Conservation (phyloP, 1,139 yeast genomes). For the Tardiomyces blankii region DNA sequence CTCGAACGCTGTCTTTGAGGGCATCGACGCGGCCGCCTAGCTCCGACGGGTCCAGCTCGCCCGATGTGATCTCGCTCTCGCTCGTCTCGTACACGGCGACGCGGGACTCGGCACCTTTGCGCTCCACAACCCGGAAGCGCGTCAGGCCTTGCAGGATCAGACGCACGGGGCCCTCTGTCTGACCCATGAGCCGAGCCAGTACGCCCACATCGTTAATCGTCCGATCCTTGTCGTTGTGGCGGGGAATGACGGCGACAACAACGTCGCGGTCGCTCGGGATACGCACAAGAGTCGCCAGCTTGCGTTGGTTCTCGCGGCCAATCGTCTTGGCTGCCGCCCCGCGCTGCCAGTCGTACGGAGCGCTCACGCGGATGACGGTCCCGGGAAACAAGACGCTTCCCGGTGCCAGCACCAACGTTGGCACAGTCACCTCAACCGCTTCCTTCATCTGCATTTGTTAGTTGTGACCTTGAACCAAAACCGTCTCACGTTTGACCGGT, state of each 20-base stretch:
- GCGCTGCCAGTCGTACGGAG: conserved; percentile 1
- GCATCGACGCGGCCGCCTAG: conserved; percentile 4
- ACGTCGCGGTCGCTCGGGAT: conserved; percentile 1
- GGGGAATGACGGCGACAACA: conserved; percentile 4
- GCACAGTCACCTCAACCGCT: conserved; percentile 1
- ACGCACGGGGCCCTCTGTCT: neutral
- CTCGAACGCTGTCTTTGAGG: conserved; percentile 5
- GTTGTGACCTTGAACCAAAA: neutral
- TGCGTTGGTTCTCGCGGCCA: neutral
- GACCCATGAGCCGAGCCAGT: conserved; percentile 3
- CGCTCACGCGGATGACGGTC: conserved; percentile 5
- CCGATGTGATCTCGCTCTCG: conserved; percentile 1
- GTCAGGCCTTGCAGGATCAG: conserved; percentile 8
- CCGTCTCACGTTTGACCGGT: too few species aligned
- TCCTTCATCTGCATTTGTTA: neutral
- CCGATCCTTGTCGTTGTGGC: conserved; percentile 1
- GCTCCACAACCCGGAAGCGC: conserved; percentile 6
- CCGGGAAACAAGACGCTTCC: conserved; percentile 6
- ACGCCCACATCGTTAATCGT: conserved; percentile 1
- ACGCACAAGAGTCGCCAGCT: neutral
- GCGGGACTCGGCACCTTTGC: neutral
- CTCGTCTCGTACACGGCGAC: conserved; percentile 1
- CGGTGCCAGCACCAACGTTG: conserved; percentile 3
- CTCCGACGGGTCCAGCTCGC: conserved; percentile 1
- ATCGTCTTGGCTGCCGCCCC: neutral